Percentiles rank a stretch among this genome's conserved stretches.
phyloP scores from a whole-genome alignment of 2,329 filamentous ascomycete species.

The Zymoseptoria tritici region DNA sequence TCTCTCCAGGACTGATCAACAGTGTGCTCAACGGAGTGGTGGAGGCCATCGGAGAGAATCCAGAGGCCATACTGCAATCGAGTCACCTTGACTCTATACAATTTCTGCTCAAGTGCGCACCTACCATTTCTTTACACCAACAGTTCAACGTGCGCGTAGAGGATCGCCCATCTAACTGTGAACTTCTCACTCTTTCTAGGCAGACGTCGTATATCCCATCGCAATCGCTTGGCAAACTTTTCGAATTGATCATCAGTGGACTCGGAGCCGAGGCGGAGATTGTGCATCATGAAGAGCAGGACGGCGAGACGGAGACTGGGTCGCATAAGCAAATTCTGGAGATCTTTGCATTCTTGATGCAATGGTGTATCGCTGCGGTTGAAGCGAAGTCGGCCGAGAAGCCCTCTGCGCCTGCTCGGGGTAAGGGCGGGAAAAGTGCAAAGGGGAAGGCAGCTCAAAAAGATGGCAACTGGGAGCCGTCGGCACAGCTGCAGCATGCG shows the following conservation, averaged over 20 bases:
- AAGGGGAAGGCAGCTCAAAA: slow-evolving; percentile 61
- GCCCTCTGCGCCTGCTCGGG: slow-evolving; percentile 62
- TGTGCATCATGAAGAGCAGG: slow-evolving; percentile 83
- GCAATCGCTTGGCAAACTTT: slow-evolving; percentile 80
- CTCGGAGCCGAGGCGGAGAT: slow-evolving; percentile 67
- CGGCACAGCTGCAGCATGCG: slow-evolving; percentile 75
- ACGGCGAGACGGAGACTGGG: slow-evolving; percentile 52
- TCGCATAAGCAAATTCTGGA: slow-evolving; percentile 90
- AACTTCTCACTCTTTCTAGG: slow-evolving; percentile 60
- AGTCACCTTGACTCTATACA: slow-evolving; percentile 86
- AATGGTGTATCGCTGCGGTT: slow-evolving; percentile 92
- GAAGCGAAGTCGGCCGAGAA: slow-evolving; percentile 86
- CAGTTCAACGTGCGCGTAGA: slow-evolving; percentile 20
- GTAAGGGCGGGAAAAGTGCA: slow-evolving; percentile 64
- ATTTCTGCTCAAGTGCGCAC: slow-evolving; percentile 89
- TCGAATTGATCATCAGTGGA: slow-evolving; percentile 78
- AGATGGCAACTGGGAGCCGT: slow-evolving; percentile 81
- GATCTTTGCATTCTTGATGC: slow-evolving; percentile 85
- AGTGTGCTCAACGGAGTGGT: slow-evolving; percentile 83
- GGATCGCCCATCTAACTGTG: slow-evolving; percentile 48
- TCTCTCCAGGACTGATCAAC: slow-evolving; percentile 73
- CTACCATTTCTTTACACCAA: slow-evolving; percentile 41
- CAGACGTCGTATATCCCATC: slow-evolving; percentile 71
- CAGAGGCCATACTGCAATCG: slow-evolving; percentile 74
- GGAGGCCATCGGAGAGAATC: slow-evolving; percentile 84